These are phyloP conservation scores for Ananas comosus DNA, from an alignment of 176 grass and related monocot species.

Conservation along the genomic window DNA sequence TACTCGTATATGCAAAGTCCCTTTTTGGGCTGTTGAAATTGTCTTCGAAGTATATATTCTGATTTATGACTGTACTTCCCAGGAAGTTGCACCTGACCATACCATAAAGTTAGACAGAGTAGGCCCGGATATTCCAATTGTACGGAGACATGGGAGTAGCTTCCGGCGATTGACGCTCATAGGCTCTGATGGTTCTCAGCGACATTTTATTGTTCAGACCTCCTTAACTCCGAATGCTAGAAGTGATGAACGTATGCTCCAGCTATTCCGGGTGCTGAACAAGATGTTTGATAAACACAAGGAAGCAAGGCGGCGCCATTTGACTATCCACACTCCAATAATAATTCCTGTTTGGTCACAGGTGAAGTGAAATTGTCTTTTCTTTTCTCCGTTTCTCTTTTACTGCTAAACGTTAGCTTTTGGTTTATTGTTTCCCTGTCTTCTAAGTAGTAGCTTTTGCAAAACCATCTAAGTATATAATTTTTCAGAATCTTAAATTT, in stretches of 20 bases:
- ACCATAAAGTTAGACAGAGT: slow-evolving; percentile 95
- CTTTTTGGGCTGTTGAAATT: background rate
- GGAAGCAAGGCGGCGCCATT: slow-evolving; percentile 80
- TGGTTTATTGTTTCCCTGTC: background rate
- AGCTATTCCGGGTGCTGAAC: slow-evolving; percentile 90
- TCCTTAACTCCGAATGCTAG: slow-evolving; percentile 96
- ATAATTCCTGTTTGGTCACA: slow-evolving; percentile 99
- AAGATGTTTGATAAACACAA: slow-evolving; percentile 99
- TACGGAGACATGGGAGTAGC: slow-evolving; percentile 95
- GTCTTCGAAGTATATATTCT: background rate
- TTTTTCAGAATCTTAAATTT: no score
- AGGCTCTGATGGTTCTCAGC: slow-evolving; percentile 97
- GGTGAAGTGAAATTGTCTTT: slow-evolving; percentile 51
- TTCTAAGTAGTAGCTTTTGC: background rate
- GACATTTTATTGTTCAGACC: slow-evolving; percentile 98
- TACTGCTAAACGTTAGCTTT: slow-evolving; percentile 1
- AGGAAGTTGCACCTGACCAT: slow-evolving; percentile 98
- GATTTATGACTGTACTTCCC: slow-evolving; percentile 10
- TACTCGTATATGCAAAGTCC: no score
- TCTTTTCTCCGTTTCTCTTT: background rate
- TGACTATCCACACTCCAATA: slow-evolving; percentile 94
- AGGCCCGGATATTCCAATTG: slow-evolving; percentile 94
- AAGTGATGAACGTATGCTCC: slow-evolving; percentile 98
- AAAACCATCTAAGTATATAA: no score
- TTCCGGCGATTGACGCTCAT: slow-evolving; percentile 87